Percentiles rank a stretch among this genome's conserved stretches.
These are phyloP conservation scores for Croton setiger DNA, from an alignment of 441 rosid species.

Conservation along the genomic window DNA sequence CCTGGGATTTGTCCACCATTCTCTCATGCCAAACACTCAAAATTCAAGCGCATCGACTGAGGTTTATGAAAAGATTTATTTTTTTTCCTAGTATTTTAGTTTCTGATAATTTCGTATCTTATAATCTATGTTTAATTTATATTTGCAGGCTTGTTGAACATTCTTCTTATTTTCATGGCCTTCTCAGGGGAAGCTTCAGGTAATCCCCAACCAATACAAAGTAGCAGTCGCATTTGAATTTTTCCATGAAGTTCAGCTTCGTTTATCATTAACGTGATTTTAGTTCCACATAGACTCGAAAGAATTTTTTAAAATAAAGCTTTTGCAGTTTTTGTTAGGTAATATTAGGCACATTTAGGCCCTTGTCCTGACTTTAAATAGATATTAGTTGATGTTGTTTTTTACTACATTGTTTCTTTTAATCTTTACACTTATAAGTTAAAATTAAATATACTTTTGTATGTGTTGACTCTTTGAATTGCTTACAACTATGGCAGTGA, in stretches of 20 bases:
- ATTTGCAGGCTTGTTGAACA: constrained; percentile 48
- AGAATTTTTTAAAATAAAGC: background rate
- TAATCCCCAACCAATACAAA: constrained; percentile 17
- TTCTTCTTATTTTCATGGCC: constrained; percentile 64
- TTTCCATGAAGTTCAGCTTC: background rate
- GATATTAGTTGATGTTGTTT: background rate
- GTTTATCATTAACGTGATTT: background rate
- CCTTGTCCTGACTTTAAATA: background rate
- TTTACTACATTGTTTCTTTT: background rate
- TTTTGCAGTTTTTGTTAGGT: background rate
- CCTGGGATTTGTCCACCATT: constrained; percentile 47
- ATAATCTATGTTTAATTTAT: background rate
- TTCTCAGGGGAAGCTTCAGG: constrained; percentile 74
- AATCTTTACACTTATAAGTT: background rate
- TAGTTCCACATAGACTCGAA: background rate
- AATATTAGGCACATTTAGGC: background rate
- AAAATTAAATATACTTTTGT: constrained; percentile 8
- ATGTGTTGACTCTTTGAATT: background rate
- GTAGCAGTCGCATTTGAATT: background rate
- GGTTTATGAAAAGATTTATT: constrained; percentile 29
- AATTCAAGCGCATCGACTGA: constrained; percentile 51
- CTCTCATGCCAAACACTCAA: constrained; percentile 40
- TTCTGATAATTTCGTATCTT: background rate
- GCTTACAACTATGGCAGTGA: constrained; percentile 43
- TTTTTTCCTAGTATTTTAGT: background rate